These are phyloP conservation scores for Fusarium veterinarium DNA, from an alignment of 2,329 filamentous ascomycete genomes.

Conservation along the genomic window DNA sequence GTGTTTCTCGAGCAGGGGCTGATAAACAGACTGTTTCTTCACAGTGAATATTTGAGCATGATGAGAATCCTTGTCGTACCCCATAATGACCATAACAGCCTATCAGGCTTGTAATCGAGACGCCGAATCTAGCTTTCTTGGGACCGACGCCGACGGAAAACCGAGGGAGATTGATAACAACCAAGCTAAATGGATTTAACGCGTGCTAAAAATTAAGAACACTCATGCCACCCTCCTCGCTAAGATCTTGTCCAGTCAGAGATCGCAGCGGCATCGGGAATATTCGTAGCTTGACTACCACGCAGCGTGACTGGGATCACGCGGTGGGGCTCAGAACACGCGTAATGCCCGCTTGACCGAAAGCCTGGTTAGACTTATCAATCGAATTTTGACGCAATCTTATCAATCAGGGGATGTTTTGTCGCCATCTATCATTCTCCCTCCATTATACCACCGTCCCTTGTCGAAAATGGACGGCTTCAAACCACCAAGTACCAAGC, in stretches of 20 bases:
- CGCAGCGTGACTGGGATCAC: background rate
- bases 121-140: background rate
- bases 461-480: background rate
- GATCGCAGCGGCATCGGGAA: background rate
- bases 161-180: background rate
- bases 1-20: background rate
- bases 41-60: background rate
- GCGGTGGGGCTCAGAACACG: background rate
- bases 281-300: background rate
- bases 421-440: background rate
- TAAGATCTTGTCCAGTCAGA: background rate
- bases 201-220: background rate
- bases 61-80: accelerated
- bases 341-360: background rate
- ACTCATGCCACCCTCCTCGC: background rate
- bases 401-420: background rate
- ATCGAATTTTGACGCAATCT: background rate
- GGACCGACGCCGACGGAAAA: background rate
- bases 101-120: background rate
- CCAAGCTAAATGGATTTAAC: background rate
- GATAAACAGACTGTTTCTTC: background rate
- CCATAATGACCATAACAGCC: accelerated
- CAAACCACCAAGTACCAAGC: background rate
- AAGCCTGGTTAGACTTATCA: background rate
- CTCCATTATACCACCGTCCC: background rate